Evolutionary conservation across 306 rosid genomes (phyloP).

Genomic region (Quercus aquifolioides): DNA sequence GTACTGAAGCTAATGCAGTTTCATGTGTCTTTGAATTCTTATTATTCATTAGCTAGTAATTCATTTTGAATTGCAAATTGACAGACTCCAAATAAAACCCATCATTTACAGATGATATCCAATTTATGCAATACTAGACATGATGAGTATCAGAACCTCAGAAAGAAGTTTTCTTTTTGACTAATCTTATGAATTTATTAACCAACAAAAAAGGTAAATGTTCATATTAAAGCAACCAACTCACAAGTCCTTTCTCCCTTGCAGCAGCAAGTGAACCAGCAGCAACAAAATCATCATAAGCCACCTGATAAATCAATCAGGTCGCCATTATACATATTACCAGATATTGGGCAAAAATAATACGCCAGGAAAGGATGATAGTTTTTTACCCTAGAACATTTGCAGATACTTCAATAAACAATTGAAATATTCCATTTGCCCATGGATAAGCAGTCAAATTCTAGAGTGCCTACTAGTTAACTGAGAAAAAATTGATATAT

Average conservation of each 20-base stretch:
- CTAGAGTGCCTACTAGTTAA: not conserved
- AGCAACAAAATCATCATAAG: slow-evolving; percentile 77
- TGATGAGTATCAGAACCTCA: not conserved
- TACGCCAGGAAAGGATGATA: not conserved
- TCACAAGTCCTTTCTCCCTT: slow-evolving; percentile 93
- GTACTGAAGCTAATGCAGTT: not conserved
- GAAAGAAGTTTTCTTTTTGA: not conserved
- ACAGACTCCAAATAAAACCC: not conserved
- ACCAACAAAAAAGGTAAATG: not conserved
- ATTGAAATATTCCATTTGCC: not conserved
- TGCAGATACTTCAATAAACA: not conserved
- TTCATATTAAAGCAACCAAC: slow-evolving; percentile 30
- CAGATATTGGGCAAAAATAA: not conserved
- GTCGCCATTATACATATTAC: not conserved
- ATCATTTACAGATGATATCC: not conserved
- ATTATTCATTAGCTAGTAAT: not conserved
- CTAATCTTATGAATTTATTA: not conserved
- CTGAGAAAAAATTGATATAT: not conserved
- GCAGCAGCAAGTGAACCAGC: slow-evolving; percentile 91
- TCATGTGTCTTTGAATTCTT: not conserved
- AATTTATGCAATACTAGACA: not conserved
- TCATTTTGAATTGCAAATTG: not conserved
- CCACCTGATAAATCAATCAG: slow-evolving; percentile 52
- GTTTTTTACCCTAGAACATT: not conserved
- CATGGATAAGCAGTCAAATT: not conserved